These are phyloP conservation scores for Backusella sp. DNA, from an alignment of 192 early-diverging fungal species.

Conservation along the genomic window DNA sequence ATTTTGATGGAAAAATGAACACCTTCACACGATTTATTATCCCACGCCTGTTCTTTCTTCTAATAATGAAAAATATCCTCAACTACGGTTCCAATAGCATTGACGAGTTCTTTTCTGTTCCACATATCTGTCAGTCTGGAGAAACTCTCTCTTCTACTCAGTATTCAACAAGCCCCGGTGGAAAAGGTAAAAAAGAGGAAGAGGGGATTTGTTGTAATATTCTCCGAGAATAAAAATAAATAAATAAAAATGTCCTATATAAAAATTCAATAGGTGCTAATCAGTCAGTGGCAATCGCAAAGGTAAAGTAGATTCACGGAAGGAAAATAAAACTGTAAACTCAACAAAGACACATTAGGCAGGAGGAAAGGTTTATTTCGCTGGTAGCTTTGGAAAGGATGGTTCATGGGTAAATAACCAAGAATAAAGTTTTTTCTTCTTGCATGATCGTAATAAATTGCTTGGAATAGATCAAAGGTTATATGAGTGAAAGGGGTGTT, in stretches of 20 bases:
- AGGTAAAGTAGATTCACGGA: conserved; percentile 36
- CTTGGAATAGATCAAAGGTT: conserved; percentile 45
- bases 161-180: conserved; percentile 59
- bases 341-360: conserved; percentile 39
- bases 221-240: not conserved
- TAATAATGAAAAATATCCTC: conserved; percentile 42
- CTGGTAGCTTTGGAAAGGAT: conserved; percentile 85
- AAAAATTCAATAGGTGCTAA: conserved; percentile 66
- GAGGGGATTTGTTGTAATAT: not conserved
- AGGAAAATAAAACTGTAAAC: not conserved
- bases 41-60: not conserved
- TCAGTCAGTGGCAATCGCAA: conserved; percentile 81
- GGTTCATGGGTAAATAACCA: conserved; percentile 57
- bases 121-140: conserved; percentile 63
- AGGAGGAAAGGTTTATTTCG: conserved; percentile 65
- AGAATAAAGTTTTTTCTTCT: not conserved
- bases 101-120: conserved; percentile 75
- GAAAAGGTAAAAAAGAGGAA: conserved; percentile 52
- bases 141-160: conserved; percentile 47
- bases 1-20: too few relatives aligned
- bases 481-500: conserved; percentile 63
- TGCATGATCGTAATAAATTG: not conserved
- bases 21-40: not conserved
- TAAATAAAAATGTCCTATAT: not conserved
- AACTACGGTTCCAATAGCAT: conserved; percentile 78